Evolutionary conservation across 495 filamentous ascomycete species (phyloP).

Genomic region (Podospora pseudopauciseta): DNA sequence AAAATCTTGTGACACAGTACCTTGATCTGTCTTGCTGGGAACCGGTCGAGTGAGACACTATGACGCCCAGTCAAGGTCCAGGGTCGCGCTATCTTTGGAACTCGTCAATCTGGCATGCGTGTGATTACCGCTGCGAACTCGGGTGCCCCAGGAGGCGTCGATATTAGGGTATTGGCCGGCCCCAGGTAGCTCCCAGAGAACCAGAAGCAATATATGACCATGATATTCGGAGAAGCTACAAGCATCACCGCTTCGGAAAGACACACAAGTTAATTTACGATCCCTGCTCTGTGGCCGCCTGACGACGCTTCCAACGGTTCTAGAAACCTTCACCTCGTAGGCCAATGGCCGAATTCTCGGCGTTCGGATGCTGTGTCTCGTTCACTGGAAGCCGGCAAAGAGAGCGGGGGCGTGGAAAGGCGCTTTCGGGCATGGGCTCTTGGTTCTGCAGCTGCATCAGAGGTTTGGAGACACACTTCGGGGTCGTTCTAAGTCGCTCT

Average conservation of each 20-base stretch:
- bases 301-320: constrained; percentile 4
- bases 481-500: not conserved
- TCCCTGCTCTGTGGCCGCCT: constrained; percentile 1
- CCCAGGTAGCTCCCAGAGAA: not conserved
- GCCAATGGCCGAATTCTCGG: constrained; percentile 8
- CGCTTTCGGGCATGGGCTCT: not conserved
- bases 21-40: constrained; percentile 7
- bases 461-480: not conserved
- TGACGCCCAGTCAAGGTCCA: constrained; percentile 23
- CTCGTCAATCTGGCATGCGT: constrained; percentile 15
- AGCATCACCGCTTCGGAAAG: not conserved
- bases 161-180: not conserved
- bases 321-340: not conserved
- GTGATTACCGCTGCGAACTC: not conserved
- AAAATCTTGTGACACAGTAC: constrained; percentile 19
- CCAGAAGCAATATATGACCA: not conserved
- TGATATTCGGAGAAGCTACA: not conserved
- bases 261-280: constrained; percentile 2
- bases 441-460: not conserved
- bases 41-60: constrained; percentile 21
- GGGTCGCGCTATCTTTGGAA: constrained; percentile 13
- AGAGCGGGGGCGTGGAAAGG: not conserved
- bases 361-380: constrained; percentile 1
- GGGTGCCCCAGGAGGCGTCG: constrained; percentile 4
- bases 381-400: constrained; percentile 2